Evolutionary conservation across 331 rosid genomes (phyloP).

Genomic region (Arachis monticola): DNA sequence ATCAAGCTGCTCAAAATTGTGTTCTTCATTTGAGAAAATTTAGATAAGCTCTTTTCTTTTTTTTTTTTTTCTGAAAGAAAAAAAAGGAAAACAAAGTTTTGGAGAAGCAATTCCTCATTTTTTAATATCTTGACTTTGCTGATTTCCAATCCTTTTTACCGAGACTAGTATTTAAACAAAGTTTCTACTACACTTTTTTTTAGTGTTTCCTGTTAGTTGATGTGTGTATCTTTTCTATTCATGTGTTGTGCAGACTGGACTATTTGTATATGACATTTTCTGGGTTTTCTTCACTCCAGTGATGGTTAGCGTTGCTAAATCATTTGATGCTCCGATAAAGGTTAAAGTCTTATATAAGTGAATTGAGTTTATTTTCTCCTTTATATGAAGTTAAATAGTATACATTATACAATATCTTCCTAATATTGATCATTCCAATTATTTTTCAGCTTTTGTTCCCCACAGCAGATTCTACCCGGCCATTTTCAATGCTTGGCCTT

Average conservation of each 20-base stretch:
- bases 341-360: slow-evolving; percentile 39
- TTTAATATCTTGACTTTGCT: slow-evolving; percentile 6
- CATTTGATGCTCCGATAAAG: slow-evolving; percentile 62
- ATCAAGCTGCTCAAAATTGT: slow-evolving; percentile 10
- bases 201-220: not conserved
- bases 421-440: not conserved
- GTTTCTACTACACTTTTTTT: not conserved
- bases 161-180: not conserved
- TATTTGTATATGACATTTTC: slow-evolving; percentile 86
- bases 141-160: not conserved
- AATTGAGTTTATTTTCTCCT: slow-evolving; percentile 2
- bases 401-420: not conserved
- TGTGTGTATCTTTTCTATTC: slow-evolving; percentile 28
- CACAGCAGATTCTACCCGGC: slow-evolving; percentile 69
- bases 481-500: slow-evolving; percentile 91
- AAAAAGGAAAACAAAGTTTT: too few species aligned
- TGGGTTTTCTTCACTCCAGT: slow-evolving; percentile 93
- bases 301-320: slow-evolving; percentile 95
- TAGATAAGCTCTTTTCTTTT: too few species aligned
- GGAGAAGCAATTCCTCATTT: not conserved
- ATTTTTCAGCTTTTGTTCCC: slow-evolving; percentile 74
- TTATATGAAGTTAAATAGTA: not conserved
- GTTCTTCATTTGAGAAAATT: slow-evolving; percentile 1
- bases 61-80: too few species aligned
- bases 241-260: slow-evolving; percentile 62